phyloP scores from a whole-genome alignment of 306 rosid species.

The Vigna trinervia region DNA sequence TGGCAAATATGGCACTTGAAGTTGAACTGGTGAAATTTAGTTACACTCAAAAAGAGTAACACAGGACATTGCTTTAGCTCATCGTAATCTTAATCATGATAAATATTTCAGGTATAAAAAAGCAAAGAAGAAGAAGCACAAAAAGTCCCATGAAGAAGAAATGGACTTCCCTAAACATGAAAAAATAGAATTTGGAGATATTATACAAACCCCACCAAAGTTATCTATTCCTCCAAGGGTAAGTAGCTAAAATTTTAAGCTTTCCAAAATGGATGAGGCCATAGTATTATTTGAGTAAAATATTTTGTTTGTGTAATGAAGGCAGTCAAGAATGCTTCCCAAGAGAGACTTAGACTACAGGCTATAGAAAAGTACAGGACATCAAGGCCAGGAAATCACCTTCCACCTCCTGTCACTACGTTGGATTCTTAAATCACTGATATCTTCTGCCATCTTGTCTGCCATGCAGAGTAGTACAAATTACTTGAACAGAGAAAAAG shows the following conservation, averaged over 20 bases:
- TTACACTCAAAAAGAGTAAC: background rate
- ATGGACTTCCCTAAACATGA: slow-evolving; percentile 76
- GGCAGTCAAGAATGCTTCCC: slow-evolving; percentile 74
- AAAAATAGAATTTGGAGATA: slow-evolving; percentile 83
- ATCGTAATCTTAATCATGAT: slow-evolving; percentile 26
- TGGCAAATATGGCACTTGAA: slow-evolving; percentile 17
- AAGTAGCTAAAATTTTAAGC: slow-evolving; percentile 37
- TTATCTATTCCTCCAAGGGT: slow-evolving; percentile 72
- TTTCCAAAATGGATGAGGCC: slow-evolving; percentile 19
- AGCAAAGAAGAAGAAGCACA: slow-evolving; percentile 70
- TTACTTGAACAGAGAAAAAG: slow-evolving; percentile 11
- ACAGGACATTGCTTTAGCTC: slow-evolving; percentile 12
- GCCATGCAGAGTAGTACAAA: slow-evolving; percentile 4
- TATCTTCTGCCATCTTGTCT: background rate
- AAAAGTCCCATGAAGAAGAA: slow-evolving; percentile 57
- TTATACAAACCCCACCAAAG: slow-evolving; percentile 92
- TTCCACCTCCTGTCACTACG: slow-evolving; percentile 49
- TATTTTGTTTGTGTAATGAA: slow-evolving; percentile 46
- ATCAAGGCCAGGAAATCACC: slow-evolving; percentile 81
- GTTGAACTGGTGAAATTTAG: background rate
- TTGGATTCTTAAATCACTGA: slow-evolving; percentile 27
- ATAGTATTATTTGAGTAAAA: slow-evolving; percentile 15
- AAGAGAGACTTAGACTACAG: slow-evolving; percentile 79
- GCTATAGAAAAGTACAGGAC: slow-evolving; percentile 89
- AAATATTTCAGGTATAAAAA: slow-evolving; percentile 67